Conservation (phyloP, 2,329 filamentous ascomycete genomes). For the Bimuria novae-zelandiae region DNA sequence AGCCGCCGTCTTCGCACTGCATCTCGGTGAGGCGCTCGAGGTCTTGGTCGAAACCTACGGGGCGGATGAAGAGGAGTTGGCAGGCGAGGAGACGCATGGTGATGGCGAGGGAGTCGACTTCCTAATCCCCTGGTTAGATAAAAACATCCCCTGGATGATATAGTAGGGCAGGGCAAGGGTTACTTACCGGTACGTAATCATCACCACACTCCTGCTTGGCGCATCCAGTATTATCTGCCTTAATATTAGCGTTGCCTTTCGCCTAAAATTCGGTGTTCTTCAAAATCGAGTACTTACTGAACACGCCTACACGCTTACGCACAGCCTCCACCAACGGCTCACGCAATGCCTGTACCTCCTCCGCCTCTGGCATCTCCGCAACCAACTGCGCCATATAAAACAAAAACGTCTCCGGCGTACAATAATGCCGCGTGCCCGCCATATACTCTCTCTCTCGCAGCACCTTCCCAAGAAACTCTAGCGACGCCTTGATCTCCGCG, state of each 20-base stretch:
- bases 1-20: constrained; percentile 43
- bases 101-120: constrained; percentile 28
- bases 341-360: constrained; percentile 26
- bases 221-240: too few species aligned
- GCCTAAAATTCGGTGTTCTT: too few species aligned
- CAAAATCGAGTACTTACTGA: too few species aligned
- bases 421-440: constrained; percentile 41
- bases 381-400: constrained; percentile 35
- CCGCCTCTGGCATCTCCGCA: constrained; percentile 17
- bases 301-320: constrained; percentile 27
- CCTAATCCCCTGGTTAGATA: too few species aligned
- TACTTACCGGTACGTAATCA: not conserved
- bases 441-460: constrained; percentile 31
- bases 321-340: constrained; percentile 27
- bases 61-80: constrained; percentile 25
- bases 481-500: constrained; percentile 23
- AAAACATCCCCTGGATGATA: too few species aligned
- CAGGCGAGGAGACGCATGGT: constrained; percentile 37
- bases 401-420: constrained; percentile 39
- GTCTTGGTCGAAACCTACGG: constrained; percentile 10
- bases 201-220: not conserved
- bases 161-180: too few species aligned
- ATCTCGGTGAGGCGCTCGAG: constrained; percentile 24
- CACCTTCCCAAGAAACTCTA: constrained; percentile 26
- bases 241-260: not conserved